A percentile compares a stretch with the other conserved stretches of the same genome.
phyloP scores from a whole-genome alignment of 805 yeast species.

The Wickerhamiella slavikovae region DNA sequence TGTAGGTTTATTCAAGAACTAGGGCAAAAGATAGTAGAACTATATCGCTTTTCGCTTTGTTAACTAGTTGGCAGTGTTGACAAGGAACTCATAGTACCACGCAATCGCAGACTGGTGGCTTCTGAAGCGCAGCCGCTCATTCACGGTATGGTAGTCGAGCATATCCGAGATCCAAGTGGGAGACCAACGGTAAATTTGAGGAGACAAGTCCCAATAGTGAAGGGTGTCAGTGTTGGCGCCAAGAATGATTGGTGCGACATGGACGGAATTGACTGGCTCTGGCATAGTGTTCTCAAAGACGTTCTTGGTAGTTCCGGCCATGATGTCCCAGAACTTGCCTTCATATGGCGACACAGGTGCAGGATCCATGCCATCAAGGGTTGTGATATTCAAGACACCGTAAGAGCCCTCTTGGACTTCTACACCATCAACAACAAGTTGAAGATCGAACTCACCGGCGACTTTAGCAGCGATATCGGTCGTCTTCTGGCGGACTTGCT shows the following conservation, averaged over 20 bases:
- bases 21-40: too few species aligned
- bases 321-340: constrained; percentile 25
- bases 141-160: constrained; percentile 15
- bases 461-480: constrained; percentile 18
- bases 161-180: constrained; percentile 17
- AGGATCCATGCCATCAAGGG: constrained; percentile 20
- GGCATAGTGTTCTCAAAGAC: constrained; percentile 29
- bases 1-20: too few species aligned
- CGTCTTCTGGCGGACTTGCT: constrained; percentile 21
- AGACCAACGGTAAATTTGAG: constrained; percentile 36
- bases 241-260: constrained; percentile 38
- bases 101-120: constrained; percentile 24
- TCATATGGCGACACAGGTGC: constrained; percentile 28
- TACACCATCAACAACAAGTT: constrained; percentile 16
- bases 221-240: constrained; percentile 53
- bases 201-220: constrained; percentile 38
- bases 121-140: constrained; percentile 32
- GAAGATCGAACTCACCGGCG: constrained; percentile 27
- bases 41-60: too few species aligned
- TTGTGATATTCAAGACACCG: constrained; percentile 4
- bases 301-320: constrained; percentile 40
- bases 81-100: constrained; percentile 4
- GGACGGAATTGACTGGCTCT: constrained; percentile 18
- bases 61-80: constrained; percentile 1
- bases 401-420: constrained; percentile 2